Conservation (phyloP, 768 basidiomycete genomes). For the Tricholomella constricta region DNA sequence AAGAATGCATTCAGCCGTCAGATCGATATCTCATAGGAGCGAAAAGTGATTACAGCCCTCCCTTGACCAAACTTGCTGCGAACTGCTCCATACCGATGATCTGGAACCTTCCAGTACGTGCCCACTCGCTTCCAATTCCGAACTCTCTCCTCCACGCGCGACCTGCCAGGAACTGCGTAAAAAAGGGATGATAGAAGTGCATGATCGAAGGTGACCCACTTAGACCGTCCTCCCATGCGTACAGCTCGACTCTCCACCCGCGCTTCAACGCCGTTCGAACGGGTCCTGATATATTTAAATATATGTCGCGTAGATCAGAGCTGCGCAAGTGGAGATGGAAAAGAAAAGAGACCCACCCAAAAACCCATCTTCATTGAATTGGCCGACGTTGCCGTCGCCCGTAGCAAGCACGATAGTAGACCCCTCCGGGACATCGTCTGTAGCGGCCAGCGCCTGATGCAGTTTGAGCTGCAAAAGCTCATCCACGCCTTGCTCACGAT, state of each 20-base stretch:
- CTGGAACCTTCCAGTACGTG: slow-evolving; percentile 47
- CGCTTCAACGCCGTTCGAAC: slow-evolving; percentile 83
- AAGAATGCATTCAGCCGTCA: background rate
- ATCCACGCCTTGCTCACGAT: slow-evolving; percentile 93
- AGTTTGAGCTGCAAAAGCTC: slow-evolving; percentile 93
- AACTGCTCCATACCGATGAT: slow-evolving; percentile 72
- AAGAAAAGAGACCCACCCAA: slow-evolving; percentile 41
- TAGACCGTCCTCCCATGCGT: slow-evolving; percentile 86
- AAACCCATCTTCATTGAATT: slow-evolving; percentile 94
- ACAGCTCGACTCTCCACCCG: slow-evolving; percentile 95
- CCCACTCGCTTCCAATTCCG: slow-evolving; percentile 58
- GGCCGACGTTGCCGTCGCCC: slow-evolving; percentile 89
- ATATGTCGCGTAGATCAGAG: background rate
- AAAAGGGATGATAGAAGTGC: background rate
- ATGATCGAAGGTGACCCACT: slow-evolving; percentile 35
- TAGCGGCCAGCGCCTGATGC: slow-evolving; percentile 78
- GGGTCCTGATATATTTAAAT: slow-evolving; percentile 44
- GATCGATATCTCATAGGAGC: background rate
- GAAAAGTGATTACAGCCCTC: slow-evolving; percentile 6
- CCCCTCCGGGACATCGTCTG: slow-evolving; percentile 63
- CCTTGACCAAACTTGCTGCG: slow-evolving; percentile 57
- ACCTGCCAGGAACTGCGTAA: slow-evolving; percentile 28
- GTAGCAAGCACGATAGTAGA: slow-evolving; percentile 90
- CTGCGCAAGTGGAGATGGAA: background rate
- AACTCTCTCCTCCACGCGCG: slow-evolving; percentile 77